Base-by-base conservation (phyloP, 2,329 filamentous ascomycete species). In the Grosmannia penicillata region DNA sequence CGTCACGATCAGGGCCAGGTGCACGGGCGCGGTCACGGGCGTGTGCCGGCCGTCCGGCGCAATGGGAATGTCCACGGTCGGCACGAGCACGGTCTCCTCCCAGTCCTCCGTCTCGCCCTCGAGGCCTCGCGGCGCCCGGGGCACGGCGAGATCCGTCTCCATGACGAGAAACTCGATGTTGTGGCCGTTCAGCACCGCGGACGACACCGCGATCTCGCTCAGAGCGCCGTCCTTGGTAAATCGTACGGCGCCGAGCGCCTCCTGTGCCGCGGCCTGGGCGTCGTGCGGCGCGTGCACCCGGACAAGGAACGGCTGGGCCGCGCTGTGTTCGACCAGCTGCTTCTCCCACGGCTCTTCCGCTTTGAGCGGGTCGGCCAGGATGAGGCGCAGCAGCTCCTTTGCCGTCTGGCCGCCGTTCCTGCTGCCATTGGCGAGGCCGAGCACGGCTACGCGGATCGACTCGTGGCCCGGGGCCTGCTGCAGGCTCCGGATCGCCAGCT, bases 21-120 rank as follows among this genome's bases (percentile, higher is more conserved):
- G 89, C 1, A 95, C 85, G 0, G 89, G 87, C 32, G 84, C 85
- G 7, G 76, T 74, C 30, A 91, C 66, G 14, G 76, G 70, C 11
- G 76, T 75, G 40, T 75, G 69, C 43, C 75, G 66, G 8, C 77
- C 76, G 14, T 72, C 73, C 43, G 66, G 68, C 13, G 79, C 76
- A 6, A 65, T 69, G 2, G 72, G 73, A 30, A 83, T 81, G 17
- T 82, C 75, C 25, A 93, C 69, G 1, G 68, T 68, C 3, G 86
- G 86, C 15, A 84, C 78, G n/a, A 94, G 67, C 11, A 87, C 63
- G 0, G 73, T 65, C 44, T 87, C 79, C 42, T 71, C 66, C 5
- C 74, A 60, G 9, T 60, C 60, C 37, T 66, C 54, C 33, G 59
- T 39, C 28, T 56, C 49, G 38, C 49, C 48, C 41, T 54, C 54